A percentile compares a stretch with the other conserved stretches of the same genome.
These are phyloP conservation scores for Russula abietina DNA, from an alignment of 768 basidiomycete genomes.

Conservation along the genomic window DNA sequence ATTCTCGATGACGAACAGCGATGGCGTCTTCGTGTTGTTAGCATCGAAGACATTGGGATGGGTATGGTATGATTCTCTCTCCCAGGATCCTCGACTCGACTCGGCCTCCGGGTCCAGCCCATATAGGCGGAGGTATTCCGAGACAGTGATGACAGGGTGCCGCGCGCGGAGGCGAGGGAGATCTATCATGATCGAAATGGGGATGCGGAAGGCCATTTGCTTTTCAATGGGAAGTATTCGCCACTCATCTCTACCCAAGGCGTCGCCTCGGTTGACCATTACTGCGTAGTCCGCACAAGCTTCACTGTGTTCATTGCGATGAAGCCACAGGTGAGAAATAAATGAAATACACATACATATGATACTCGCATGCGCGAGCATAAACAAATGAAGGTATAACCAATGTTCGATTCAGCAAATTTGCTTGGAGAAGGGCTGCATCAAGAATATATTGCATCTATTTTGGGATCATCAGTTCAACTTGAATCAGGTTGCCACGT, in stretches of 20 bases:
- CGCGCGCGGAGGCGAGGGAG: conserved; percentile 35
- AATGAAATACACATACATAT: conserved; percentile 29
- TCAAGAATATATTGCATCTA: conserved; percentile 49
- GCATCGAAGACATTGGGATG: conserved; percentile 28
- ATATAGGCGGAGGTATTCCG: conserved; percentile 41
- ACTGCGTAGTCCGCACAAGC: conserved; percentile 37
- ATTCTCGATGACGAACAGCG: conserved; percentile 36
- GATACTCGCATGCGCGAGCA: conserved; percentile 42
- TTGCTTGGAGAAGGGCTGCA: conserved; percentile 39
- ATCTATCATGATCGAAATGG: conserved; percentile 38
- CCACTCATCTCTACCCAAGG: conserved; percentile 38
- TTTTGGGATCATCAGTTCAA: not conserved
- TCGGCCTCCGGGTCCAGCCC: conserved; percentile 33
- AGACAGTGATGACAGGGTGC: conserved; percentile 36
- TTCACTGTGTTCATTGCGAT: conserved; percentile 22
- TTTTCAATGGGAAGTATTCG: conserved; percentile 33
- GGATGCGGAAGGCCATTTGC: conserved; percentile 35
- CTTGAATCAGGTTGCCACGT: not conserved
- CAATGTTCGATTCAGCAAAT: conserved; percentile 39
- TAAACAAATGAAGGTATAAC: conserved; percentile 43
- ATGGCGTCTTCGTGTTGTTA: conserved; percentile 24
- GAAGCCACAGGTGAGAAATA: not conserved
- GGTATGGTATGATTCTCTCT: conserved; percentile 32
- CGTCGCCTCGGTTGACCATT: conserved; percentile 43
- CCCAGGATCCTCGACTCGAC: conserved; percentile 37